Percentiles rank a stretch among this genome's conserved stretches.
Conservation (phyloP, 768 basidiomycete species). For the Rubroboletus pulcherrimus region DNA sequence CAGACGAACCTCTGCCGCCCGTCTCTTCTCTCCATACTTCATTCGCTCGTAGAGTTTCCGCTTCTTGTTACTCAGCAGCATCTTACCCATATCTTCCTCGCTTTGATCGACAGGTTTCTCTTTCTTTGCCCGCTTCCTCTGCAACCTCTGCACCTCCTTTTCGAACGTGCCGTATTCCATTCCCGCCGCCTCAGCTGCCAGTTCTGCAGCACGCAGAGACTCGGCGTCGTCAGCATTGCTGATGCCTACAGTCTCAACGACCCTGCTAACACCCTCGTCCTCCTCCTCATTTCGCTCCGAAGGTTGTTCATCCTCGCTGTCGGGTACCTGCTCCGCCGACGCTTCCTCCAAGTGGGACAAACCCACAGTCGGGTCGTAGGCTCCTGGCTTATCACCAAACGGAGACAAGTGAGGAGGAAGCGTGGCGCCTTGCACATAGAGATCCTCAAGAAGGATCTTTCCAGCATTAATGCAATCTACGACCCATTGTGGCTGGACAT, state of each 20-base stretch:
- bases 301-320: conserved; percentile 29
- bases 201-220: conserved; percentile 78
- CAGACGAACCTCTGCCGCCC: conserved; percentile 67
- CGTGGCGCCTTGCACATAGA: conserved; percentile 78
- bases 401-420: conserved; percentile 96
- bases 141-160: conserved; percentile 63
- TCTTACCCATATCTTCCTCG: conserved; percentile 91
- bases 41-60: conserved; percentile 91
- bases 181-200: conserved; percentile 88
- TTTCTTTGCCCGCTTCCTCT: conserved; percentile 36
- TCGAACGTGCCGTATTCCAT: conserved; percentile 78
- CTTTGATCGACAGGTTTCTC: conserved; percentile 35
- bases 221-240: conserved; percentile 51
- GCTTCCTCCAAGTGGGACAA: conserved; percentile 18
- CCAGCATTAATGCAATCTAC: conserved; percentile 92
- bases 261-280: conserved; percentile 28
- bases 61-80: conserved; percentile 96
- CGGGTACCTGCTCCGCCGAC: conserved; percentile 28
- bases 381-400: conserved; percentile 78
- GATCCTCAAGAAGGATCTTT: conserved; percentile 78
- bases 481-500: conserved; percentile 97
- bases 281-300: conserved; percentile 18
- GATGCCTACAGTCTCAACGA: conserved; percentile 30
- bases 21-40: conserved; percentile 80
- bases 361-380: conserved; percentile 62